Conservation (phyloP, 768 basidiomycete genomes). For the Kwoniella mangroviensis region DNA sequence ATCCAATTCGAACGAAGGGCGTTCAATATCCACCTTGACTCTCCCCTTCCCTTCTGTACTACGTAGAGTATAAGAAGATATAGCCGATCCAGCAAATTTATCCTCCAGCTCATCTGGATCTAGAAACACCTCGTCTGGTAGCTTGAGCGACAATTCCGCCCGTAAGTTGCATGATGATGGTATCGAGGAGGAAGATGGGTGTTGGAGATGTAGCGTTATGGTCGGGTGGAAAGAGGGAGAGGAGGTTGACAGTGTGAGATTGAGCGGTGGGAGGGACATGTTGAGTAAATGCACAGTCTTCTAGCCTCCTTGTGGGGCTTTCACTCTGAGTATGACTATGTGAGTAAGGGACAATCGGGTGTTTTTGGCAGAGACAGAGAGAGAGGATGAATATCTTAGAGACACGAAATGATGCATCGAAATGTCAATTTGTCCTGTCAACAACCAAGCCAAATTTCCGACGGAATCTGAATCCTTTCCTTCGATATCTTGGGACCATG, state of each 20-base stretch:
- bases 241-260: conserved; percentile 10
- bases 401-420: background rate
- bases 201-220: background rate
- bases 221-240: conserved; percentile 22
- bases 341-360: too few relatives aligned
- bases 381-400: background rate
- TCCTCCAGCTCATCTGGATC: conserved; percentile 38
- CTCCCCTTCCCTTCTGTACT: conserved; percentile 4
- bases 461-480: background rate
- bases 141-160: background rate
- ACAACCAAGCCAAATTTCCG: background rate
- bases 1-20: background rate
- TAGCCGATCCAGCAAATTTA: conserved; percentile 2
- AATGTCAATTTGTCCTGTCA: background rate
- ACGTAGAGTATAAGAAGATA: background rate
- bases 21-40: conserved; percentile 19
- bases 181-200: conserved; percentile 21
- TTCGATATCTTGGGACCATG: background rate
- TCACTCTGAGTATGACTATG: background rate
- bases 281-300: background rate
- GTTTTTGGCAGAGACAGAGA: too few relatives aligned
- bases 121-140: conserved; percentile 41
- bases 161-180: background rate
- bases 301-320: background rate
- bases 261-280: background rate